Conservation (phyloP, 2,329 filamentous ascomycete species). For the Kalaharituber pfeilii region DNA sequence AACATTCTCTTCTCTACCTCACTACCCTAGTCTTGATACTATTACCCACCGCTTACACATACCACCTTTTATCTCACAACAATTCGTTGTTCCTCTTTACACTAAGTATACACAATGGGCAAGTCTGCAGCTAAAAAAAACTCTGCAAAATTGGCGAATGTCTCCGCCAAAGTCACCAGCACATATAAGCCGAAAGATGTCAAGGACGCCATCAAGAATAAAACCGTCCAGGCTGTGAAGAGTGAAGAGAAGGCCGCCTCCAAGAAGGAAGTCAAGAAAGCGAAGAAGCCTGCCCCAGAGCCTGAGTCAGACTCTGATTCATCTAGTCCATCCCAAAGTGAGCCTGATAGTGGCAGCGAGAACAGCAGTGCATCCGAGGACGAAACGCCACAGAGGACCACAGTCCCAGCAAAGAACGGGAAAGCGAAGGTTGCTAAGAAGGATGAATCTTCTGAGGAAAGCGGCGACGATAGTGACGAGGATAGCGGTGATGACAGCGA, state of each 20-base stretch:
- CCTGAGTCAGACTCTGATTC: conserved; percentile 26
- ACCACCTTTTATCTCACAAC: neutral
- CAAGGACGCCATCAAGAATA: conserved; percentile 44
- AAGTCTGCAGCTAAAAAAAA: conserved; percentile 40
- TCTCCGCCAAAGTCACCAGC: conserved; percentile 33
- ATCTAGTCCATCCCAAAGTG: conserved; percentile 26
- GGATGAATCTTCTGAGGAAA: conserved; percentile 12
- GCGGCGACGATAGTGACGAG: conserved; percentile 23
- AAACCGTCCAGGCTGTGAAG: conserved; percentile 50
- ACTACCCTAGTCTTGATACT: too few species aligned
- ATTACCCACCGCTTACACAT: too few species aligned
- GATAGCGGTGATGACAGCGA: conserved; percentile 9
- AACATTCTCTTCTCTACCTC: neutral
- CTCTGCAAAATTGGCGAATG: too few species aligned
- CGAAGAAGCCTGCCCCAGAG: conserved; percentile 18
- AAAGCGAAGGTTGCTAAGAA: conserved; percentile 24
- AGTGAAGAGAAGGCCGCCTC: conserved; percentile 42
- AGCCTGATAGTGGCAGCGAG: conserved; percentile 25
- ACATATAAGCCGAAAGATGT: conserved; percentile 35
- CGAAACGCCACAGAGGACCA: conserved; percentile 20
- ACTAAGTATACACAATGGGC: conserved; percentile 36
- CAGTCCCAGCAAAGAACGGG: neutral
- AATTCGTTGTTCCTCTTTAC: neutral
- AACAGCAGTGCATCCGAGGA: conserved; percentile 21
- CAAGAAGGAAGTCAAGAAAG: conserved; percentile 30